phyloP scores from a whole-genome alignment of 2,329 filamentous ascomycete genomes.

The Colletotrichum tabaci region DNA sequence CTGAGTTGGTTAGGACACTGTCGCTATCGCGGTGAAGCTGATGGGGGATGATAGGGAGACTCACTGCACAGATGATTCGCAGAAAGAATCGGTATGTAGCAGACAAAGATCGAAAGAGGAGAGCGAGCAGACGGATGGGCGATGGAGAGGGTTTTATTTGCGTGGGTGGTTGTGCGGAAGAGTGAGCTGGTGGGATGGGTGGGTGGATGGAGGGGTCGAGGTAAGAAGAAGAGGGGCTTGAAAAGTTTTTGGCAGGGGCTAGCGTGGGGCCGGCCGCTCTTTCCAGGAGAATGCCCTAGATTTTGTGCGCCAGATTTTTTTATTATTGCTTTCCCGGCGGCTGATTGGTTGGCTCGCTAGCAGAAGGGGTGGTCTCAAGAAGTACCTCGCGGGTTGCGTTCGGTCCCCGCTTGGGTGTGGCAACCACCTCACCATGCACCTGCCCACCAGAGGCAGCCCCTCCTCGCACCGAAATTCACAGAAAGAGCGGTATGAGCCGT shows the following conservation, averaged over 20 bases:
- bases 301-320: slow-evolving; percentile 27
- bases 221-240: slow-evolving; percentile 31
- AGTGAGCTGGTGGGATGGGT: slow-evolving; percentile 18
- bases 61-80: slow-evolving; percentile 24
- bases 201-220: slow-evolving; percentile 20
- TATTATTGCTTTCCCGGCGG: slow-evolving; percentile 1
- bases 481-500: slow-evolving; percentile 30
- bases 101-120: slow-evolving; percentile 26
- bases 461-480: slow-evolving; percentile 12
- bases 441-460: slow-evolving; percentile 26
- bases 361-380: slow-evolving; percentile 11
- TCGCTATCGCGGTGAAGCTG: neutral
- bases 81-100: slow-evolving; percentile 26
- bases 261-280: slow-evolving; percentile 15
- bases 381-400: slow-evolving; percentile 22
- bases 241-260: slow-evolving; percentile 27
- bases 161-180: slow-evolving; percentile 16
- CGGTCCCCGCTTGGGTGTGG: slow-evolving; percentile 15
- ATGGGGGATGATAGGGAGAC: neutral
- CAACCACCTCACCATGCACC: slow-evolving; percentile 18
- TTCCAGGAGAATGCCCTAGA: slow-evolving; percentile 32
- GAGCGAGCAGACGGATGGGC: slow-evolving; percentile 15
- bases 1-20: neutral
- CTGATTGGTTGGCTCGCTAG: slow-evolving; percentile 10
- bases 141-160: slow-evolving; percentile 23